Percentiles rank a stretch among this genome's conserved stretches.
Conservation (phyloP, 225 moss, liverwort and hornwort species). For the Sphagnum contortum region DNA sequence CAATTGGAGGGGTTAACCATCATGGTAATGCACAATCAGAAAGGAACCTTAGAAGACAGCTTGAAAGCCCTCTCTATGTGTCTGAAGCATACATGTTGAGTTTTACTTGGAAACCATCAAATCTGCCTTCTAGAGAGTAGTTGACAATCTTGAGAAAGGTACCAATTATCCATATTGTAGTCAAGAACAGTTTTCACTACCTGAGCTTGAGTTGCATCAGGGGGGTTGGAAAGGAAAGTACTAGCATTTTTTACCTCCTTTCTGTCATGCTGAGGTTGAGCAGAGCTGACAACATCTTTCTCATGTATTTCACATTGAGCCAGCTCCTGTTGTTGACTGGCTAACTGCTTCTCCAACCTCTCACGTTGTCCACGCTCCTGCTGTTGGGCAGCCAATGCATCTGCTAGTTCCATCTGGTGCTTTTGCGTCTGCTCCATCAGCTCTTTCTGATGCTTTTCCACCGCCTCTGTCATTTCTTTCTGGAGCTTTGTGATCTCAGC, state of each 20-base stretch:
- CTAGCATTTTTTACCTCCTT: constrained; percentile 17
- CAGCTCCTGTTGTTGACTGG: constrained; percentile 24
- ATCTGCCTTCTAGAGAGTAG: too few species aligned
- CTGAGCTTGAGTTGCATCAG: background rate
- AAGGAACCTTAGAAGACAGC: constrained; percentile 6
- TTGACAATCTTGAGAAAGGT: too few species aligned
- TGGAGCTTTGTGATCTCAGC: constrained; percentile 25
- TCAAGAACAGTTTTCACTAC: background rate
- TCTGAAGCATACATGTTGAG: background rate
- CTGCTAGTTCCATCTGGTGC: constrained; percentile 27
- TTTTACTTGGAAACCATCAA: too few species aligned
- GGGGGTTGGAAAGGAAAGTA: background rate
- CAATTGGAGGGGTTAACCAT: too few species aligned
- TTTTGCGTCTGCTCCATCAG: constrained; percentile 26
- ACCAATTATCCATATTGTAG: background rate
- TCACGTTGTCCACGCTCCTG: constrained; percentile 27
- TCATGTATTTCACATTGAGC: constrained; percentile 23
- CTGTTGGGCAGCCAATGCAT: constrained; percentile 15
- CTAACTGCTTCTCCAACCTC: constrained; percentile 33
- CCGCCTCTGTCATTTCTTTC: constrained; percentile 23
- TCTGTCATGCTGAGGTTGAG: constrained; percentile 17
- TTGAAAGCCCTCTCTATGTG: background rate
- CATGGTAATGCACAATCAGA: background rate
- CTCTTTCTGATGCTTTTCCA: constrained; percentile 35
- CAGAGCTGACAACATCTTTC: constrained; percentile 20